Percentiles rank a stretch among this genome's conserved stretches.
Conservation (phyloP, 2,329 filamentous ascomycete genomes). For the Passalora sequoiae region DNA sequence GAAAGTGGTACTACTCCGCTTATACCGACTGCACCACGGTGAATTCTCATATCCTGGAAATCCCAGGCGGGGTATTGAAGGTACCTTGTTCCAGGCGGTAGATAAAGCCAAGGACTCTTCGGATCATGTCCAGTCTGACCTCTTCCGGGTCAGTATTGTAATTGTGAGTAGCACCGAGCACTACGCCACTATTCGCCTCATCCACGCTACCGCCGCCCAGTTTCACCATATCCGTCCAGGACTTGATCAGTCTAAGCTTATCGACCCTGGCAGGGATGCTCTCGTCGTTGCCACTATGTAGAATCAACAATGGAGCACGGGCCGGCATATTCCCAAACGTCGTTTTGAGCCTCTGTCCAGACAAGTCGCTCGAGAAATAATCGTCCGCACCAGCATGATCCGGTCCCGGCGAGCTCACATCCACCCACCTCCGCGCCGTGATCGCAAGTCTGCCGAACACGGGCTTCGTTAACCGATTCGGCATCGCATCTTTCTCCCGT, state of each 20-base stretch:
- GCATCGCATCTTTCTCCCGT: slow-evolving; percentile 52
- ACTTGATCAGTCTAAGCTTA: slow-evolving; percentile 52
- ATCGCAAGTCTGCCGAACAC: slow-evolving; percentile 40
- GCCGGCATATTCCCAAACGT: slow-evolving; percentile 62
- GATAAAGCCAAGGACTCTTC: slow-evolving; percentile 50
- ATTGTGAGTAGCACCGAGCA: slow-evolving; percentile 50
- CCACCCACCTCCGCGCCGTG: slow-evolving; percentile 55
- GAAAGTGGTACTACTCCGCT: no score
- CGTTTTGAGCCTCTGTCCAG: slow-evolving; percentile 49
- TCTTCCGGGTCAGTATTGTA: slow-evolving; percentile 44
- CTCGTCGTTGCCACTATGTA: slow-evolving; percentile 64
- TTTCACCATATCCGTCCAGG: slow-evolving; percentile 49
- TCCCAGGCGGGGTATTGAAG: slow-evolving; percentile 3
- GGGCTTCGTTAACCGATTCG: slow-evolving; percentile 30
- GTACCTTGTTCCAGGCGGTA: slow-evolving; percentile 24
- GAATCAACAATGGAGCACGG: slow-evolving; percentile 53
- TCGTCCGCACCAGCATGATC: slow-evolving; percentile 68
- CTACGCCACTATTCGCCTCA: slow-evolving; percentile 44
- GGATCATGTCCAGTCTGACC: slow-evolving; percentile 47
- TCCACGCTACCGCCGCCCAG: slow-evolving; percentile 46
- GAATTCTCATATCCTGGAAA: slow-evolving; percentile 9
- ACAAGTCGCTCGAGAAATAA: slow-evolving; percentile 78
- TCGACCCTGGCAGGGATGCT: slow-evolving; percentile 56
- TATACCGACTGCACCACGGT: no score
- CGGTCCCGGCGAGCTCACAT: slow-evolving; percentile 53